phyloP scores from a whole-genome alignment of 2,329 filamentous ascomycete species.

The Aureobasidium namibiae region DNA sequence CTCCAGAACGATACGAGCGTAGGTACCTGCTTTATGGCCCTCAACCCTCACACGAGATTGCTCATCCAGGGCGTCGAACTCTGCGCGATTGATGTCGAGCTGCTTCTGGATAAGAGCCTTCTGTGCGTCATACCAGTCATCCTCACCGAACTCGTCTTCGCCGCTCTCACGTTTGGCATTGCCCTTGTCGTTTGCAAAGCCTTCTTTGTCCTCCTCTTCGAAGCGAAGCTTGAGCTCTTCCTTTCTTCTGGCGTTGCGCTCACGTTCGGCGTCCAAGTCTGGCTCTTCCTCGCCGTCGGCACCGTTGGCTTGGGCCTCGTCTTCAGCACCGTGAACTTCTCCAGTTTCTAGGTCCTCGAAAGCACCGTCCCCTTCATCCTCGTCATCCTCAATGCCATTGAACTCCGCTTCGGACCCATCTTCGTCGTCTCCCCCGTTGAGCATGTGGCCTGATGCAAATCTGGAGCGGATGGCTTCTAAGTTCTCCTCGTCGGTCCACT shows the following conservation, averaged over 20 bases:
- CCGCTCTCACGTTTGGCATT: conserved; percentile 63
- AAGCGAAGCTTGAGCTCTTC: conserved; percentile 92
- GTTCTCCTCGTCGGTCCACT: conserved; percentile 75
- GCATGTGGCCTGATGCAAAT: conserved; percentile 62
- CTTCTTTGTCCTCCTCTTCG: conserved; percentile 96
- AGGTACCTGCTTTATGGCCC: conserved; percentile 85
- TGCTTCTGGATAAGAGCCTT: conserved; percentile 94
- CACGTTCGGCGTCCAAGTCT: conserved; percentile 76
- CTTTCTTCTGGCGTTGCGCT: conserved; percentile 82
- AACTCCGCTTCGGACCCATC: conserved; percentile 46
- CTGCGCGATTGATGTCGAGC: conserved; percentile 89
- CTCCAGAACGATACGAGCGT: conserved; percentile 83
- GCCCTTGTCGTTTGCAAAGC: conserved; percentile 83
- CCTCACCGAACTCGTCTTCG: conserved; percentile 81
- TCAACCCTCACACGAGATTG: conserved; percentile 75
- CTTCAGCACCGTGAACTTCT: conserved; percentile 41
- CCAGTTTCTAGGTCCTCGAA: conserved; percentile 82
- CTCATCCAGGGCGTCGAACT: conserved; percentile 83
- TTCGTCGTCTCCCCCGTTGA: conserved; percentile 43
- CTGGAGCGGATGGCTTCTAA: conserved; percentile 65
- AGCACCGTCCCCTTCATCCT: conserved; percentile 67
- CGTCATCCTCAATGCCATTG: conserved; percentile 42
- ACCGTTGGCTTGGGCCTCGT: conserved; percentile 33
- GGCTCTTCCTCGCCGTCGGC: conserved; percentile 38
- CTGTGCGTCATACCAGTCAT: conserved; percentile 97